These are phyloP conservation scores for Dryadomyces quercus-mongolicae DNA, from an alignment of 2,329 filamentous ascomycete genomes.

Conservation along the genomic window DNA sequence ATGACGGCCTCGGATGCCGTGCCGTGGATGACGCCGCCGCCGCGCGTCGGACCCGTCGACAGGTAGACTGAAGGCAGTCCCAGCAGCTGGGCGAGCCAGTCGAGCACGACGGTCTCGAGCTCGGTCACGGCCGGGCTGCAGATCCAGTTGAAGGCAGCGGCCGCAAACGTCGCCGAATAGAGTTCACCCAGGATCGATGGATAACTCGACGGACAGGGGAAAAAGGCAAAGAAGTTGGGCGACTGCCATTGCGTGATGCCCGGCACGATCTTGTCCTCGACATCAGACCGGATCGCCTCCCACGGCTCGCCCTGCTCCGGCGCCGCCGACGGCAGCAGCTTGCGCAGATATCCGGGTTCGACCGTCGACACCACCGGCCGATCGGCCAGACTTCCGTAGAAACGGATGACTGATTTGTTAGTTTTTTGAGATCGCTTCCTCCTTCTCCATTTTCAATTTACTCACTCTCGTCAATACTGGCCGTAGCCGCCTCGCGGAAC, in stretches of 20 bases:
- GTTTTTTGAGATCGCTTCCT: neutral
- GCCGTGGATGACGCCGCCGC: slow-evolving; percentile 90
- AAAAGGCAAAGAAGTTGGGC: slow-evolving; percentile 94
- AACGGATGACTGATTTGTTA: slow-evolving; percentile 58
- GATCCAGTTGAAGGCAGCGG: slow-evolving; percentile 94
- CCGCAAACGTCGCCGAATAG: slow-evolving; percentile 79
- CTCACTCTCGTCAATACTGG: slow-evolving; percentile 73
- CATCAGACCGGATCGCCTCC: slow-evolving; percentile 68
- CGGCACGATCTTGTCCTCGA: slow-evolving; percentile 77
- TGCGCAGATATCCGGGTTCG: slow-evolving; percentile 72
- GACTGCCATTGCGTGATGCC: slow-evolving; percentile 90
- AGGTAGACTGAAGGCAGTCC: slow-evolving; percentile 61
- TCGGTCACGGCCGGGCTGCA: slow-evolving; percentile 88
- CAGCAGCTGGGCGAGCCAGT: slow-evolving; percentile 76
- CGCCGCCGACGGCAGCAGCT: slow-evolving; percentile 57
- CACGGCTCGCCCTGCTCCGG: slow-evolving; percentile 61
- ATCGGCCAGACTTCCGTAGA: slow-evolving; percentile 64
- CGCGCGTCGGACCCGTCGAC: slow-evolving; percentile 55
- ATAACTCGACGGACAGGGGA: slow-evolving; percentile 70
- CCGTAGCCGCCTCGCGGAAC: slow-evolving; percentile 65
- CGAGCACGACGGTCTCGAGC: slow-evolving; percentile 82
- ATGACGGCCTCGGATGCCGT: slow-evolving; percentile 80
- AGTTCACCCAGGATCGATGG: slow-evolving; percentile 84
- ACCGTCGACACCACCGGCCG: slow-evolving; percentile 66
- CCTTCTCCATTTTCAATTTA: slow-evolving; percentile 10